Percentiles rank a stretch among this genome's conserved stretches.
These are phyloP conservation scores for Castanea crenata DNA, from an alignment of 306 rosid species.

Conservation along the genomic window DNA sequence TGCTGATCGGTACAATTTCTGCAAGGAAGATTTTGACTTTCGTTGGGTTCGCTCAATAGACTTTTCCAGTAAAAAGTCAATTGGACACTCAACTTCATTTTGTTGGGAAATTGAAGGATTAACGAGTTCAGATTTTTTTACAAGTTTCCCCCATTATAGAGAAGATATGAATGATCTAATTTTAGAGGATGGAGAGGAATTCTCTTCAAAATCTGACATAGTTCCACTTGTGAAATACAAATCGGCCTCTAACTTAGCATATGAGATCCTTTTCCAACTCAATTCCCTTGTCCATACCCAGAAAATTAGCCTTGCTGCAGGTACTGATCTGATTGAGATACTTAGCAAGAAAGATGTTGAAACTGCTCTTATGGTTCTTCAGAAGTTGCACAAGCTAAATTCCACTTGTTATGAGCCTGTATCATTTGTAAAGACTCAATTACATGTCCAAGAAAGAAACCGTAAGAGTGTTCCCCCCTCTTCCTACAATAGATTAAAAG, in stretches of 20 bases:
- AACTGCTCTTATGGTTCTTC: conserved; percentile 50
- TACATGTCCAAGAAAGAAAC: conserved; percentile 41
- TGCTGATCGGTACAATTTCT: conserved; percentile 58
- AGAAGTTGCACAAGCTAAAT: conserved; percentile 66
- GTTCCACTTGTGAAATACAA: conserved; percentile 67
- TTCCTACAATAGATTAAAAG: conserved; percentile 36
- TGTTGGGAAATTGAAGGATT: conserved; percentile 64
- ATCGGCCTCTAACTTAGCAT: conserved; percentile 38
- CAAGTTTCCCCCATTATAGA: conserved; percentile 54
- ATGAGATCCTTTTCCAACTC: conserved; percentile 76
- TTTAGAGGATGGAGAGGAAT: conserved; percentile 54
- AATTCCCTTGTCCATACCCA: conserved; percentile 86
- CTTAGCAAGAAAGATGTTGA: conserved; percentile 50
- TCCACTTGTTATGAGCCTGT: conserved; percentile 71
- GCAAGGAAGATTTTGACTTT: conserved; percentile 74
- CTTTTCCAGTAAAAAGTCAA: conserved; percentile 54
- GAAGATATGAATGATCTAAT: conserved; percentile 43
- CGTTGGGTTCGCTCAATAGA: conserved; percentile 84
- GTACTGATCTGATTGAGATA: conserved; percentile 51
- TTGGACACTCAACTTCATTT: conserved; percentile 71
- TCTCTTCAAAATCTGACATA: conserved; percentile 39
- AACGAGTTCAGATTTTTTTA: conserved; percentile 43
- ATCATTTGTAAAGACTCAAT: conserved; percentile 47
- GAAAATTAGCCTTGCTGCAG: conserved; percentile 67
- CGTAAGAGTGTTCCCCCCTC: conserved; percentile 28